Conservation (phyloP, 176 grass and related monocot species). For the Cymbopogon citratus region DNA sequence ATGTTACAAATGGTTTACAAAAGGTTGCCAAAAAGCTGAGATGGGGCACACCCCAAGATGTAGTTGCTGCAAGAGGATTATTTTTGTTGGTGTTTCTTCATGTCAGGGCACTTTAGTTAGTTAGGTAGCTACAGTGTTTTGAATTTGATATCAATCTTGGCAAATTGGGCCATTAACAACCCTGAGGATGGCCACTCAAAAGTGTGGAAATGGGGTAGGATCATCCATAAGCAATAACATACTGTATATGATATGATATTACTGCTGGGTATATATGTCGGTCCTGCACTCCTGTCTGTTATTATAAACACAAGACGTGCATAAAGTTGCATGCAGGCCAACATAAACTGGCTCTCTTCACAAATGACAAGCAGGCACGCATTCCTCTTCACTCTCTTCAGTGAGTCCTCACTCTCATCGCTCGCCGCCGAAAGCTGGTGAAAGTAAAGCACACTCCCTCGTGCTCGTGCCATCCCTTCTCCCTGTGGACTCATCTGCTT, state of each 20-base stretch:
- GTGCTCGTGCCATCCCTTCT: neutral
- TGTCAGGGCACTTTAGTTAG: too few species aligned
- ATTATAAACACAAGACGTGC: neutral
- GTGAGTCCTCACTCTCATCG: neutral
- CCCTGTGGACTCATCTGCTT: slow-evolving; percentile 45
- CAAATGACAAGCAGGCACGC: neutral
- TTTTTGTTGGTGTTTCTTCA: too few species aligned
- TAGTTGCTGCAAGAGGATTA: too few species aligned
- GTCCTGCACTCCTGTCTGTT: neutral
- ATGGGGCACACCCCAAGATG: too few species aligned
- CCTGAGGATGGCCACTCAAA: too few species aligned
- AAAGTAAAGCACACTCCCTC: neutral
- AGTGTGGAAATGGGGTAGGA: neutral
- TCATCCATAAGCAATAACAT: neutral
- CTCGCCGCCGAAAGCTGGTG: slow-evolving; percentile 7
- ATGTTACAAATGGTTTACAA: too few species aligned
- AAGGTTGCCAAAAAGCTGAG: too few species aligned
- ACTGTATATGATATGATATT: neutral
- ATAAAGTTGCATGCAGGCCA: neutral
- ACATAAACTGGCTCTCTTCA: slow-evolving; percentile 3
- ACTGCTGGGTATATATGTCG: neutral
- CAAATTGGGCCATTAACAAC: neutral
- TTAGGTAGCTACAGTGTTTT: too few species aligned
- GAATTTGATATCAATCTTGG: neutral
- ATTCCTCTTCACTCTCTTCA: neutral